Percentiles rank a stretch among this genome's conserved stretches.
Conservation (phyloP, 768 basidiomycete genomes). For the Imleria badia region DNA sequence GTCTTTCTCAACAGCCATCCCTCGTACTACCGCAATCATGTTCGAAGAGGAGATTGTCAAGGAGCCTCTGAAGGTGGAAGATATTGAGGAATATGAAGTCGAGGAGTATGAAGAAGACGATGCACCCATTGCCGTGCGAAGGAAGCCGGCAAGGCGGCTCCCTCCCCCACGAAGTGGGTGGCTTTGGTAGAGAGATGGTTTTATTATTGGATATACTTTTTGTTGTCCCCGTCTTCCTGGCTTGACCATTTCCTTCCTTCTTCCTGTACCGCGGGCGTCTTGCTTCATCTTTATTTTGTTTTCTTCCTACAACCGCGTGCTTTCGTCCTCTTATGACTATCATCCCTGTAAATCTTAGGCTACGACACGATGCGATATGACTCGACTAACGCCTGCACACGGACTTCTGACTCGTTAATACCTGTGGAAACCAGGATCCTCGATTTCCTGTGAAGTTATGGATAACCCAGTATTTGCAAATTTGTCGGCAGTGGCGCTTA, state of each 20-base stretch:
- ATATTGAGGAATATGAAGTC: slow-evolving; percentile 36
- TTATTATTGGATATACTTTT: slow-evolving; percentile 35
- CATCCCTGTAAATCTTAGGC: slow-evolving; percentile 16
- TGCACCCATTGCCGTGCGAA: slow-evolving; percentile 41
- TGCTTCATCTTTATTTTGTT: slow-evolving; percentile 20
- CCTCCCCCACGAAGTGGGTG: slow-evolving; percentile 49
- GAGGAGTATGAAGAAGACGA: slow-evolving; percentile 46
- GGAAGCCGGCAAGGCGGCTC: slow-evolving; percentile 46
- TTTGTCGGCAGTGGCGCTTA: background rate
- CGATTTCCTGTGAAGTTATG: no score
- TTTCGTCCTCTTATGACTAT: slow-evolving; percentile 6
- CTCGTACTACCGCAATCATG: slow-evolving; percentile 73
- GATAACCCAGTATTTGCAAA: no score
- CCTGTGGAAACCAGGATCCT: no score
- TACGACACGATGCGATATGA: slow-evolving; percentile 30
- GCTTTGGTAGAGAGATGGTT: slow-evolving; percentile 50
- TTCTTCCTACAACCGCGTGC: slow-evolving; percentile 2
- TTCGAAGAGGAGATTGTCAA: slow-evolving; percentile 54
- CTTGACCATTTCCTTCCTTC: slow-evolving; percentile 23
- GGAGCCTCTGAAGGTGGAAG: slow-evolving; percentile 36
- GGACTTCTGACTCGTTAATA: slow-evolving; percentile 14
- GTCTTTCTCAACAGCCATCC: slow-evolving; percentile 60
- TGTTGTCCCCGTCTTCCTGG: slow-evolving; percentile 23
- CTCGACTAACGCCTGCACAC: slow-evolving; percentile 16
- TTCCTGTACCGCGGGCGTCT: slow-evolving; percentile 22